Evolutionary conservation across 495 filamentous ascomycete species (phyloP).

Genomic region (Trichocladium uniseriatum): DNA sequence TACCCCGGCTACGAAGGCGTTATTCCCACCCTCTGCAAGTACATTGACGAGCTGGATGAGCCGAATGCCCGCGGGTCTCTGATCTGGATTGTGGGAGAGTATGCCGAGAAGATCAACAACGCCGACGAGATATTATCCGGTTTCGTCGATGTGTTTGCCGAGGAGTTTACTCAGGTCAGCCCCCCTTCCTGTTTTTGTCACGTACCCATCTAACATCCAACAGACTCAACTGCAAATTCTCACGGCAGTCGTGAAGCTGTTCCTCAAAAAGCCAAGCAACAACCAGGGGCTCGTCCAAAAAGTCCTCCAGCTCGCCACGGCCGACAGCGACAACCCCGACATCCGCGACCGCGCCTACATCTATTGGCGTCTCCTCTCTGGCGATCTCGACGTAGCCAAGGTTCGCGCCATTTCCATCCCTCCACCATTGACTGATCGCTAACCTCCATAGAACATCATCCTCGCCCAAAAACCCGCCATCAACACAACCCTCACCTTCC

Average conservation of each 20-base stretch:
- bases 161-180: constrained; percentile 71
- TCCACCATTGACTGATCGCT: constrained; percentile 14
- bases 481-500: constrained; percentile 79
- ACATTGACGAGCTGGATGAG: constrained; percentile 94
- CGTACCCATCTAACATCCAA: background rate
- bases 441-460: constrained; percentile 60
- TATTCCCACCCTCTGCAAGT: constrained; percentile 90
- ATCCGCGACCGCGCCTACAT: constrained; percentile 95
- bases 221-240: constrained; percentile 91
- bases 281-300: constrained; percentile 86
- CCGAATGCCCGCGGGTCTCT: constrained; percentile 83
- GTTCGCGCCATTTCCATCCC: constrained; percentile 28
- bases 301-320: constrained; percentile 83
- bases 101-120: constrained; percentile 97
- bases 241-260: constrained; percentile 93
- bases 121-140: constrained; percentile 89
- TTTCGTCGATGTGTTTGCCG: constrained; percentile 83
- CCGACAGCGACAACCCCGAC: constrained; percentile 94
- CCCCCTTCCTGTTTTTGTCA: background rate
- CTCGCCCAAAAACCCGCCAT: constrained; percentile 93
- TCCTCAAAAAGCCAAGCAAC: constrained; percentile 87
- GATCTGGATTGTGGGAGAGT: constrained; percentile 98
- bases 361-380: constrained; percentile 96
- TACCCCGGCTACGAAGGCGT: constrained; percentile 98
- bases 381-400: constrained; percentile 79